Conservation (phyloP, 768 basidiomycete species). For the Pulveroboletus sp. region DNA sequence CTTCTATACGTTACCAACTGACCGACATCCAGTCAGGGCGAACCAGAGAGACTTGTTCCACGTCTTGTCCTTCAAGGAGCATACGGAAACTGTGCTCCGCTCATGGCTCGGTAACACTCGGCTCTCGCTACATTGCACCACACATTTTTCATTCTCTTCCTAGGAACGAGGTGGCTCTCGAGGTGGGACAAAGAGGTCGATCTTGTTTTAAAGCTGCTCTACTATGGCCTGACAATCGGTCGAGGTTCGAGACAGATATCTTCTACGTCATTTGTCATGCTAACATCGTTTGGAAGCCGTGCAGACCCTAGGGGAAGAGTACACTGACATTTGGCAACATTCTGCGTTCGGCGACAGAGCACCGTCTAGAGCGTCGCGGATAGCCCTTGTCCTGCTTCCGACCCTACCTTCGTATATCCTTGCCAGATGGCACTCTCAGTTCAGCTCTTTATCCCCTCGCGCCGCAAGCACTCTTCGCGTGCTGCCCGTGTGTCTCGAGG, state of each 20-base stretch:
- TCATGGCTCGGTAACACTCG: slow-evolving; percentile 66
- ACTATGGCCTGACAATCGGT: slow-evolving; percentile 74
- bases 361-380: slow-evolving; percentile 46
- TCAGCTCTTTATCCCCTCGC: slow-evolving; percentile 33
- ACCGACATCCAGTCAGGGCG: slow-evolving; percentile 60
- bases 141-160: slow-evolving; percentile 8
- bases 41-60: slow-evolving; percentile 83
- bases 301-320: slow-evolving; percentile 90
- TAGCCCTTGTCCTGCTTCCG: slow-evolving; percentile 61
- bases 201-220: slow-evolving; percentile 60
- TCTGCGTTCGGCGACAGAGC: slow-evolving; percentile 39
- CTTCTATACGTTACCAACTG: slow-evolving; percentile 4
- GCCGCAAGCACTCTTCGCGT: slow-evolving; percentile 30
- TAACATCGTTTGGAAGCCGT: slow-evolving; percentile 44
- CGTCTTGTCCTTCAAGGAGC: slow-evolving; percentile 69
- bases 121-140: not conserved
- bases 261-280: not conserved
- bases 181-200: slow-evolving; percentile 84
- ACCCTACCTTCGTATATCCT: slow-evolving; percentile 64
- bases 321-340: slow-evolving; percentile 81
- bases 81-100: slow-evolving; percentile 69
- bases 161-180: slow-evolving; percentile 78
- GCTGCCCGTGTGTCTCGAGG: slow-evolving; percentile 53
- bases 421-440: slow-evolving; percentile 44
- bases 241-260: slow-evolving; percentile 47